Percentiles rank a stretch among this genome's conserved stretches.
phyloP scores from a whole-genome alignment of 2,329 filamentous ascomycete genomes.

The Spiromastix sp. region DNA sequence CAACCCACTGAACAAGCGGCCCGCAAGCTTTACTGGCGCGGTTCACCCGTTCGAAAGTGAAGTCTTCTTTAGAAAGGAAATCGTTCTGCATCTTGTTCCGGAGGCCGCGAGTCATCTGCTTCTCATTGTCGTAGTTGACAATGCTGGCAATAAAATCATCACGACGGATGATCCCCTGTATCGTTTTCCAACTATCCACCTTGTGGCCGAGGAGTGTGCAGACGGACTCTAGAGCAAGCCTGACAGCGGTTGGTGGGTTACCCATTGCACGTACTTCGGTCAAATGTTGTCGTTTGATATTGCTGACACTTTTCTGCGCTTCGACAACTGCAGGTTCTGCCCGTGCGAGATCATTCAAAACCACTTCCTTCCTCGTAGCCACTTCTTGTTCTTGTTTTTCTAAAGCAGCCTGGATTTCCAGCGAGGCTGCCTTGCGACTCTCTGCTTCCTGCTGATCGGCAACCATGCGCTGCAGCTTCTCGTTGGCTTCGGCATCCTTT shows the following conservation, averaged over 20 bases:
- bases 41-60: constrained; percentile 93
- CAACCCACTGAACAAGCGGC: constrained; percentile 92
- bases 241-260: constrained; percentile 81
- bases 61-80: constrained; percentile 85
- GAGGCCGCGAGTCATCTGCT: constrained; percentile 76
- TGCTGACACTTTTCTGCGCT: constrained; percentile 91
- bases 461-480: constrained; percentile 95
- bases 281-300: constrained; percentile 94
- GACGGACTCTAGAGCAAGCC: constrained; percentile 88
- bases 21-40: constrained; percentile 94
- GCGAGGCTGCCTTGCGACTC: constrained; percentile 73
- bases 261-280: constrained; percentile 97
- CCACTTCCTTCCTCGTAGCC: constrained; percentile 69
- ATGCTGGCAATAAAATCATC: constrained; percentile 98
- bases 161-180: constrained; percentile 75
- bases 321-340: constrained; percentile 89
- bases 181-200: constrained; percentile 80
- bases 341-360: constrained; percentile 74
- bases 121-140: constrained; percentile 92
- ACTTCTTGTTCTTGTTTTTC: constrained; percentile 87
- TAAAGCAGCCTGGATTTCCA: constrained; percentile 78
- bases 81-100: constrained; percentile 86
- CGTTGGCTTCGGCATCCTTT: constrained; percentile 91
- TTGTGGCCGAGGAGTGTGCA: constrained; percentile 90
- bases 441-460: constrained; percentile 92